phyloP scores from a whole-genome alignment of 2,329 filamentous ascomycete genomes.

The Diplodia corticola region DNA sequence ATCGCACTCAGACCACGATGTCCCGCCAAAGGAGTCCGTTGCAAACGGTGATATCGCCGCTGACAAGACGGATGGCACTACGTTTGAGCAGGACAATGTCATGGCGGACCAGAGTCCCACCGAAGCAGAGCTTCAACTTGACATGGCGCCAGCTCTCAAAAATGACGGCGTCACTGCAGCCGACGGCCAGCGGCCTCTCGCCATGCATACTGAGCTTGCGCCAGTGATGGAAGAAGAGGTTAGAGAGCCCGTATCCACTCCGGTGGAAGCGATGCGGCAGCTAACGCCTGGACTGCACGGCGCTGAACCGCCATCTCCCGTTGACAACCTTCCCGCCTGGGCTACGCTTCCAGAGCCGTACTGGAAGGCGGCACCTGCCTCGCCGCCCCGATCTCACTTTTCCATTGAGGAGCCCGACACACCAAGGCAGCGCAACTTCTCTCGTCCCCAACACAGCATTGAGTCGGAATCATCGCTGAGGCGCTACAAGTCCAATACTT shows the following conservation, averaged over 20 bases:
- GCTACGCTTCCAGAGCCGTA: conserved; percentile 7
- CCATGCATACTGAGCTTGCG: not conserved
- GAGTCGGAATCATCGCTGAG: not conserved
- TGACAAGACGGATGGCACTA: not conserved
- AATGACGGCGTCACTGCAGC: not conserved
- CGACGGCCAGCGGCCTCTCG: not conserved
- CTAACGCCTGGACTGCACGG: not conserved
- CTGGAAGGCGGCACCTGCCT: not conserved
- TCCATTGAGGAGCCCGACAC: not conserved
- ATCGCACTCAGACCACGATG: not conserved
- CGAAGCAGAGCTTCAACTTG: not conserved
- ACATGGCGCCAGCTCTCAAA: not conserved
- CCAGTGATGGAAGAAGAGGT: not conserved
- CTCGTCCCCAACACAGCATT: not conserved
- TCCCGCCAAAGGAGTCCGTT: not conserved
- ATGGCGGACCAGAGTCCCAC: not conserved
- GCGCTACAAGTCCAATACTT: not conserved
- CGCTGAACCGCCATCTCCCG: not conserved
- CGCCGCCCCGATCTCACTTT: not conserved
- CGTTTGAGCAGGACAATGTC: not conserved
- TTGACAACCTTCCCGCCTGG: conserved; percentile 1
- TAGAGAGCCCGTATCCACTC: not conserved
- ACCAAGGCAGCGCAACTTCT: not conserved
- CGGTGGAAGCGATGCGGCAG: not conserved
- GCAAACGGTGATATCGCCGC: too few species aligned